Conservation (phyloP, 805 yeast species). For the Sugiyamaella boreocaroliniensis region DNA sequence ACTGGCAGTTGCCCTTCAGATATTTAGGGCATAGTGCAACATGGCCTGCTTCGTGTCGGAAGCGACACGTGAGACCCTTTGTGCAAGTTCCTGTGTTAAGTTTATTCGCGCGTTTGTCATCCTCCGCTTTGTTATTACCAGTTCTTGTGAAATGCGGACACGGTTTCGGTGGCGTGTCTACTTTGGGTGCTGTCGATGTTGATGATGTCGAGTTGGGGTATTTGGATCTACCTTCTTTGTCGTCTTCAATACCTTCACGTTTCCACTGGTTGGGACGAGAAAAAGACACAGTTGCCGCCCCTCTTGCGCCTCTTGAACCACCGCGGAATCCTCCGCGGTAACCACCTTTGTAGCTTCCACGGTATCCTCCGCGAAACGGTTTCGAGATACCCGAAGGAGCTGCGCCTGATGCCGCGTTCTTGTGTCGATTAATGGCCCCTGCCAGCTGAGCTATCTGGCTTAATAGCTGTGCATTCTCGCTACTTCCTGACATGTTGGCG, state of each 20-base stretch:
- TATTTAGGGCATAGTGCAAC: conserved; percentile 50
- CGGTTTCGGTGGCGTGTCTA: not conserved
- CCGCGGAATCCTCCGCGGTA: conserved; percentile 1
- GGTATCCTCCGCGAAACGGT: not conserved
- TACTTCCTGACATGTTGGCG: conserved; percentile 13
- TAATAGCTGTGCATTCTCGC: conserved; percentile 14
- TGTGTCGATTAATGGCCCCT: conserved; percentile 24
- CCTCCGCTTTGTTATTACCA: conserved; percentile 3
- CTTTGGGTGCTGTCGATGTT: not conserved
- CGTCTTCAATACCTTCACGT: not conserved
- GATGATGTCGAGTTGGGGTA: not conserved
- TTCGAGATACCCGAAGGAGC: not conserved
- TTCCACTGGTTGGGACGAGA: not conserved
- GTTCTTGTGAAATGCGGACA: conserved; percentile 12
- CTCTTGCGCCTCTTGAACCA: not conserved
- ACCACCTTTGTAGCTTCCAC: not conserved
- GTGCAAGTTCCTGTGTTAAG: conserved; percentile 45
- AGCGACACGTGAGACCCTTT: conserved; percentile 47
- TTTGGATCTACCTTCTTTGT: too few species aligned
- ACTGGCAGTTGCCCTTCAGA: conserved; percentile 43
- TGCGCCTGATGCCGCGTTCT: conserved; percentile 6
- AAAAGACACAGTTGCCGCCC: not conserved
- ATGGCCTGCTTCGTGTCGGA: conserved; percentile 44
- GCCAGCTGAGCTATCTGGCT: conserved; percentile 21
- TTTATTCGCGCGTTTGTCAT: not conserved